Base-by-base conservation (phyloP, 202 grass and related monocot species). In the Elaeis oleifera region DNA sequence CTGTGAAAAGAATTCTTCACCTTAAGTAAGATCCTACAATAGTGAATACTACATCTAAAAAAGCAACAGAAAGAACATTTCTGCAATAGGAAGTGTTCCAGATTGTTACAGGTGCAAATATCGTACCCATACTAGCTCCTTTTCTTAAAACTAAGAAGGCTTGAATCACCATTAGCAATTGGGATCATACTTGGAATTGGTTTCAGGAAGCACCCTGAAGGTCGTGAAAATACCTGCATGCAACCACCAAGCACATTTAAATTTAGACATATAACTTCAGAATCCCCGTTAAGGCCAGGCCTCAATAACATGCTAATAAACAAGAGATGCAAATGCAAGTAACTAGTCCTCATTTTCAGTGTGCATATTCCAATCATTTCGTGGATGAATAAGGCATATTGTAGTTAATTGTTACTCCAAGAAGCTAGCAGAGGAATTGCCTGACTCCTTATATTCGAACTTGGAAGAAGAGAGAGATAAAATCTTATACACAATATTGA, bases 121-220 rank as follows among this genome's bases (percentile, higher is more conserved):
- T 24, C 58, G 67, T 97, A 99, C 94, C 94, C 94, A 99, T 74
- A 84, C 53, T 64, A 89, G 65, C 75, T 94, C 83, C 71, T 99
- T 99, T 78, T 99, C 80, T 89, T 99, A 59, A 89, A 82, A 84
- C 77, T 94, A 53, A 99, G 94, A 59, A 99, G 82, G 78, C 82
- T 80, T 50, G 82, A 84, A 78, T 85, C 88, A 69, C 82, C 83
- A 86, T 92, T 80, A 89, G 88, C 62, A 58, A 80, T 49, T 55
- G 84, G 82, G 39, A 78, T 74, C 60, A 86, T 61, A 77, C 82
- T 82, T 54, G 94, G 94, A 75, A 99, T 77, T 76, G 94, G 77
- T 77, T 99, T 99, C 56, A 99, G 77, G 75, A 94, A 80, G 79
- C 84, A 99, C 76, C 94, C 94, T 82, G 81, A 75, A 48, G 85